Evolutionary conservation across 2,329 filamentous ascomycete genomes (phyloP), one percentile per base, ranked within the genome.

Genomic region (Cladosporium sp.): DNA sequence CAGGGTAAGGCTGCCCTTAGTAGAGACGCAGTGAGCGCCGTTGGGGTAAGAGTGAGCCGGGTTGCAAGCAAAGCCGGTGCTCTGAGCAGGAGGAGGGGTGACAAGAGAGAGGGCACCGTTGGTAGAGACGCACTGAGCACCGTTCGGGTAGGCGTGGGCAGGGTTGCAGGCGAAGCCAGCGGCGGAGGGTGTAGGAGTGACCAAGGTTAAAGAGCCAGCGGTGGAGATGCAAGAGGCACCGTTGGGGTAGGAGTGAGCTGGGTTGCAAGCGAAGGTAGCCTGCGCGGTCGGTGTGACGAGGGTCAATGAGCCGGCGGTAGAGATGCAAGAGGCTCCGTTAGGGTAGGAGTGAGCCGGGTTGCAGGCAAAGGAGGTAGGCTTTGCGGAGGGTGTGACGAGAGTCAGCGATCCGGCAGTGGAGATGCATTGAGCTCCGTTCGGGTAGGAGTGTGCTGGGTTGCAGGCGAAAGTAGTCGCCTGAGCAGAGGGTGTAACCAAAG

Each of bases 151-250:
- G 26, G 58, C 8, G 64, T 70, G 70, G 18, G 68, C 71, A 50
- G 70, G 70, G 64, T 71, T 71, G 55, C 71, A 72, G 16, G 62
- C 67, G 59, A 70, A 72, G 57, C 35, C 55, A 11, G 67, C 46
- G 23, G 56, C 40, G 1, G 46, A 62, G 5, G 66, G 56, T 14
- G 62, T 40, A 29, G 66, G 66, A 50, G 64, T 65, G 7, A 67
- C 49, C 35, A 71, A 44, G 29, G 64, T 67, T 60, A 69, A 59
- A 31, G 61, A 66, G 14, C 69, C 69, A 23, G 65, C 64, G 21
- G 65, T 53, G 3, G 66, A 52, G 40, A 68, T 50, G 60, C 70
- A 70, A 40, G 33, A 66, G n/a, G 69, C 68, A 33, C 69, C 69
- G 62, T 63, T 64, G 29, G 62, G 68, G 65, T 69, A 69, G 46